These are phyloP conservation scores for Picocystis salinarum DNA, from an alignment of 139 green algal genomes.

Conservation along the genomic window DNA sequence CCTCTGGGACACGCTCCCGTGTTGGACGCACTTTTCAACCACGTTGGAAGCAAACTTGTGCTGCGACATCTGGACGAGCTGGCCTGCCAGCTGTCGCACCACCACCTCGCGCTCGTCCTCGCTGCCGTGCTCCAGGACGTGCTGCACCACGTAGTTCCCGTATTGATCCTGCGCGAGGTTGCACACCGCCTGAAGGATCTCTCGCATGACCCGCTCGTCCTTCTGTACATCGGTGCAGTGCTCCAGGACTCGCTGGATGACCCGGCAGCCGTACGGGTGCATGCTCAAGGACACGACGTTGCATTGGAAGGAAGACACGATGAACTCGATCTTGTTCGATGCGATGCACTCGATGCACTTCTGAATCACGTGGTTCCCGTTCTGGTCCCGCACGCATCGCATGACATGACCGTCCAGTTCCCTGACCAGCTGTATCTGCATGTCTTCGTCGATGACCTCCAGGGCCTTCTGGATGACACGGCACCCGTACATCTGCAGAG, in stretches of 20 bases:
- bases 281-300: constrained; percentile 46
- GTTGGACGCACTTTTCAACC: constrained; percentile 69
- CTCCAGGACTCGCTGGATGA: constrained; percentile 86
- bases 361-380: constrained; percentile 93
- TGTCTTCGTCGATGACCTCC: constrained; percentile 18
- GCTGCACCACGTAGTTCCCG: constrained; percentile 81
- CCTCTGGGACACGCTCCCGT: constrained; percentile 28
- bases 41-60: constrained; percentile 95
- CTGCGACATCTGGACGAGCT: constrained; percentile 41
- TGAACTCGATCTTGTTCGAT: too few relatives aligned
- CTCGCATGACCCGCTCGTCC: constrained; percentile 22
- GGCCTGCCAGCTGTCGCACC: constrained; percentile 24
- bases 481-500: constrained; percentile 81
- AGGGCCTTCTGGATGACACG: constrained; percentile 79
- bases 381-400: constrained; percentile 72
- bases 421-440: constrained; percentile 20
- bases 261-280: constrained; percentile 80
- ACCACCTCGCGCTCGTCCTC: constrained; percentile 18
- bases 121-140: constrained; percentile 38
- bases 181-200: constrained; percentile 18
- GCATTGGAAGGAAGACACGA: constrained; percentile 27
- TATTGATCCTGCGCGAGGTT: constrained; percentile 65
- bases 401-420: constrained; percentile 54
- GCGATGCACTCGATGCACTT: too few relatives aligned
- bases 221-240: constrained; percentile 44